These are phyloP conservation scores for Cladorrhinum sp. DNA, from an alignment of 2,329 filamentous ascomycete genomes.

Conservation along the genomic window DNA sequence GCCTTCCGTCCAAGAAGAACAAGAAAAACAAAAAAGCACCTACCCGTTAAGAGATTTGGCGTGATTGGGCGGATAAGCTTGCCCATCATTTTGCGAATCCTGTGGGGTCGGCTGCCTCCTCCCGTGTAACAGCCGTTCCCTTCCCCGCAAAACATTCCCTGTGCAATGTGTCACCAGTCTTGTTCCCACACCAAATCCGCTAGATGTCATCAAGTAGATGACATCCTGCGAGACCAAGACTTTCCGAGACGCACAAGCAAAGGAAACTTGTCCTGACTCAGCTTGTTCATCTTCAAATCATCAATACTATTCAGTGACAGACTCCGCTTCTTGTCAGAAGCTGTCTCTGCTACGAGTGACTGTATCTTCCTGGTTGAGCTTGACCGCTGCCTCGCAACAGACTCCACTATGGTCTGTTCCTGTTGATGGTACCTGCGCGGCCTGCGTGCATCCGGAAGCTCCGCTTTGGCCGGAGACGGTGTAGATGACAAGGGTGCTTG, in stretches of 20 bases:
- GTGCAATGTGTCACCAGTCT: neutral
- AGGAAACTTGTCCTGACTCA: conserved; percentile 6
- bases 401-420: neutral
- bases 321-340: conserved; percentile 13
- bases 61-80: too few species aligned
- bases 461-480: neutral
- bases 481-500: neutral
- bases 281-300: conserved; percentile 12
- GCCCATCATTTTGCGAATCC: neutral
- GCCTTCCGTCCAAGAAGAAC: neutral
- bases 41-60: neutral
- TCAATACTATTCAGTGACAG: conserved; percentile 18
- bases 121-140: neutral
- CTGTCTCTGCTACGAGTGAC: neutral
- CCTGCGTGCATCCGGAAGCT: neutral
- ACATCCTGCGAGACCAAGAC: conserved; percentile 13
- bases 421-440: neutral
- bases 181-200: neutral
- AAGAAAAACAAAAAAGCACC: neutral
- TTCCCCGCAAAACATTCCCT: neutral
- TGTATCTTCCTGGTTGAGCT: neutral
- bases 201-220: neutral
- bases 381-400: neutral
- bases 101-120: neutral
- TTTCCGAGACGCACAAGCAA: conserved; percentile 12